A percentile compares a stretch with the other conserved stretches of the same genome.
phyloP scores from a whole-genome alignment of 495 filamentous ascomycete species.

The Gamarada debralockiae region DNA sequence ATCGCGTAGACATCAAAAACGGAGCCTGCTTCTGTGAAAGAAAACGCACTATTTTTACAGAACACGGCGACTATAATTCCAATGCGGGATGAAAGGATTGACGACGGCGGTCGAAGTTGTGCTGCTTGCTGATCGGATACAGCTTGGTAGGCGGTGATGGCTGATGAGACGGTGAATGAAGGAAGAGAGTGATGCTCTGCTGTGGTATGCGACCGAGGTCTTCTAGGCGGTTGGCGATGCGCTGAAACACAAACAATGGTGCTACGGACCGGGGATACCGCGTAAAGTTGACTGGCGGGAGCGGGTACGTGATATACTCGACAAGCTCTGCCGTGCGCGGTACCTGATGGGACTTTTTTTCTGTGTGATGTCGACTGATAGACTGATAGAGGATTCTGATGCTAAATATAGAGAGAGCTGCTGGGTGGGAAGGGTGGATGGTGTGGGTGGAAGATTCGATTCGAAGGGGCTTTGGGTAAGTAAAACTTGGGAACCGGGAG shows the following conservation, averaged over 20 bases:
- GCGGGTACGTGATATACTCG: constrained; percentile 19
- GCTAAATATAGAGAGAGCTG: constrained; percentile 40
- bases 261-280: not conserved
- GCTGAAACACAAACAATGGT: constrained; percentile 20
- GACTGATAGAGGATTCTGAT: constrained; percentile 29
- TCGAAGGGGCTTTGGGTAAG: constrained; percentile 13
- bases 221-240: not conserved
- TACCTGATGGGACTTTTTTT: constrained; percentile 19
- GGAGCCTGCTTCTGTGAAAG: not conserved
- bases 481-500: too few relatives aligned
- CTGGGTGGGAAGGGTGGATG: constrained; percentile 5
- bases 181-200: not conserved
- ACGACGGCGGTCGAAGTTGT: not conserved
- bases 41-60: not conserved
- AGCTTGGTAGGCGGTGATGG: not conserved
- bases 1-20: not conserved
- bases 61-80: not conserved
- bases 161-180: not conserved
- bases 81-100: not conserved
- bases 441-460: too few relatives aligned
- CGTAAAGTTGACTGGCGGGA: constrained; percentile 4
- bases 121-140: not conserved
- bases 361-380: constrained; percentile 13
- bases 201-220: not conserved
- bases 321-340: constrained; percentile 1